Conservation (phyloP, 805 yeast species). For the Yamadazyma sp. region DNA sequence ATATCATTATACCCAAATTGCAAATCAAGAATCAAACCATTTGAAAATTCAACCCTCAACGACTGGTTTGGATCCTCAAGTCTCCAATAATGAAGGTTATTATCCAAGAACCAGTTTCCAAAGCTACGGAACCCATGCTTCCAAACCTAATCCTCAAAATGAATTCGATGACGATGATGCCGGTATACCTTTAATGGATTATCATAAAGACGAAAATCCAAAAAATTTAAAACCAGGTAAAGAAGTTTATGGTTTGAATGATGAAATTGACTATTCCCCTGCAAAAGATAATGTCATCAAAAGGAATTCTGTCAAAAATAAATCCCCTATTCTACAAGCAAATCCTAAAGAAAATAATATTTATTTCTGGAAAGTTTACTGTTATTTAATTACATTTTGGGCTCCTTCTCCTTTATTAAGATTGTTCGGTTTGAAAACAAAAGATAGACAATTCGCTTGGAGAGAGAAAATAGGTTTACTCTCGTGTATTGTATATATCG, state of each 20-base stretch:
- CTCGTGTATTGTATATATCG: slow-evolving; percentile 68
- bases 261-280: slow-evolving; percentile 41
- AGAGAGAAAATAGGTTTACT: slow-evolving; percentile 89
- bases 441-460: slow-evolving; percentile 93
- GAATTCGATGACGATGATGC: slow-evolving; percentile 22
- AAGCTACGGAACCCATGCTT: slow-evolving; percentile 7
- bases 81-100: slow-evolving; percentile 12
- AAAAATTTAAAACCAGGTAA: slow-evolving; percentile 33
- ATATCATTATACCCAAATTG: slow-evolving; percentile 72
- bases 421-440: slow-evolving; percentile 72
- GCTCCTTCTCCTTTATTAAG: slow-evolving; percentile 75
- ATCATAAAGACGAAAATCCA: slow-evolving; percentile 12
- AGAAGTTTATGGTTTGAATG: slow-evolving; percentile 59
- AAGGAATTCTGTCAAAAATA: slow-evolving; percentile 14
- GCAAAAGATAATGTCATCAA: slow-evolving; percentile 24
- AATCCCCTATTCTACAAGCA: slow-evolving; percentile 14
- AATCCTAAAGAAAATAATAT: slow-evolving; percentile 22
- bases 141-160: not conserved
- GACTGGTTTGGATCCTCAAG: slow-evolving; percentile 52
- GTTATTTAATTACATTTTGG: slow-evolving; percentile 83
- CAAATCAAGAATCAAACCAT: slow-evolving; percentile 61
- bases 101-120: slow-evolving; percentile 12
- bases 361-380: slow-evolving; percentile 76
- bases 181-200: slow-evolving; percentile 44
- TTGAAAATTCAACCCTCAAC: slow-evolving; percentile 55